These are phyloP conservation scores for Osmanthus fragrans DNA, from an alignment of 257 asterid genomes.

Conservation along the genomic window DNA sequence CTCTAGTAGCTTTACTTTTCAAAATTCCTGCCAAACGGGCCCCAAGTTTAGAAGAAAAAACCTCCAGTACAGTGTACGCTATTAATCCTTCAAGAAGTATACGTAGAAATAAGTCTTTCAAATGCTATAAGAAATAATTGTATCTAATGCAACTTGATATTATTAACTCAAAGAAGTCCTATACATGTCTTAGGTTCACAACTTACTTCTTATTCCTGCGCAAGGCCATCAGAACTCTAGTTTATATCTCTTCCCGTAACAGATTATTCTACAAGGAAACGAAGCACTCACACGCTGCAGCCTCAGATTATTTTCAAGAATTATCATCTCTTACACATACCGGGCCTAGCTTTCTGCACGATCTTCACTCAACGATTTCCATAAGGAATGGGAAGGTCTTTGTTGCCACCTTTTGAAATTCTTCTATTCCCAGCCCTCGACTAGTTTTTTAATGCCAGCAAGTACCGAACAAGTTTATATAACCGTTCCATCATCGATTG, in stretches of 20 bases:
- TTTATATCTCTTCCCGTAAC: conserved; percentile 8
- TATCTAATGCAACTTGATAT: neutral
- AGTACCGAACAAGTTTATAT: conserved; percentile 32
- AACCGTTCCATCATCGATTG: conserved; percentile 70
- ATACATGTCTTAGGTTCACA: conserved; percentile 11
- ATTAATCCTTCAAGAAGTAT: too few relatives aligned
- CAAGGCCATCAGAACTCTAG: conserved; percentile 1
- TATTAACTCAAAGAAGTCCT: neutral
- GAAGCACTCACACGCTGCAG: neutral
- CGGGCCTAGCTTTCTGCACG: neutral
- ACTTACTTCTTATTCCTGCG: conserved; percentile 4
- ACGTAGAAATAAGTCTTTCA: too few relatives aligned
- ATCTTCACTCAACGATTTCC: neutral
- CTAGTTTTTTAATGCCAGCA: neutral
- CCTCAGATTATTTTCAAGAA: conserved; percentile 22
- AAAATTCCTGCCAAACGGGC: too few relatives aligned
- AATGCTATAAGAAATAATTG: neutral
- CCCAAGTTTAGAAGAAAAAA: too few relatives aligned
- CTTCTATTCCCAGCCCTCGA: neutral
- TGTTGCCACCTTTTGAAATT: neutral
- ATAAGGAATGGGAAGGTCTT: neutral
- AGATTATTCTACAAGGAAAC: neutral
- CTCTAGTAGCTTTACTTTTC: too few relatives aligned
- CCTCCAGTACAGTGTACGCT: too few relatives aligned
- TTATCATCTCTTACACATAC: neutral